phyloP scores from a whole-genome alignment of 2,329 filamentous ascomycete species.

The Xylariomycetidae sp. region DNA sequence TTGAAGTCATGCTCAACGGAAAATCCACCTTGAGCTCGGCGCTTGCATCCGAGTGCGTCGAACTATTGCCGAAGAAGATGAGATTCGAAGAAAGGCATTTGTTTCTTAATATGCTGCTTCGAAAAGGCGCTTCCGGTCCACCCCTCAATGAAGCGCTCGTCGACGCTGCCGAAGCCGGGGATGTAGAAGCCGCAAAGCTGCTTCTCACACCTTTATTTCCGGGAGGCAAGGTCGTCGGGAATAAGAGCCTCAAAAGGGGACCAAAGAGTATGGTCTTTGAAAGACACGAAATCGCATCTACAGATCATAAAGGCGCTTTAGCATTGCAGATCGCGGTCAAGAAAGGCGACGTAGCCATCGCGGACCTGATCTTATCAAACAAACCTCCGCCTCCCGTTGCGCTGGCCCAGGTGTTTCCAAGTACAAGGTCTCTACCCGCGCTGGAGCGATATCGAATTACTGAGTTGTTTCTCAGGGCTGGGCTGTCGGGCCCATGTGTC shows the following conservation, averaged over 20 bases:
- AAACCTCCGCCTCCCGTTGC: conserved; percentile 43
- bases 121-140: conserved; percentile 44
- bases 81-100: conserved; percentile 39
- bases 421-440: conserved; percentile 37
- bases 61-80: conserved; percentile 42
- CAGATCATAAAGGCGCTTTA: conserved; percentile 46
- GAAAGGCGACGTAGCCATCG: conserved; percentile 39
- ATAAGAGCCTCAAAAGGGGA: conserved; percentile 22
- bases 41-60: conserved; percentile 47
- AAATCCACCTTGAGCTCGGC: conserved; percentile 37
- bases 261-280: conserved; percentile 30
- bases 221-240: conserved; percentile 23
- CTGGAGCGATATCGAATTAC: conserved; percentile 43
- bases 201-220: conserved; percentile 46
- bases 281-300: conserved; percentile 46
- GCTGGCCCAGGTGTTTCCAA: conserved; percentile 44
- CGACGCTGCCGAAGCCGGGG: conserved; percentile 43
- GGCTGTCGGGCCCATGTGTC: conserved; percentile 41
- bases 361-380: conserved; percentile 39
- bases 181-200: conserved; percentile 42
- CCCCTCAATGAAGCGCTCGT: conserved; percentile 46
- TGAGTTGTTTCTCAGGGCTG: conserved; percentile 44
- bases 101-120: conserved; percentile 42
- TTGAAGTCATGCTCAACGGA: conserved; percentile 42
- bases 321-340: conserved; percentile 47